Percentiles rank a stretch among this genome's conserved stretches.
Evolutionary conservation across 164 flowering plant species (phyloP).

Genomic region (Hamamelis virginiana): DNA sequence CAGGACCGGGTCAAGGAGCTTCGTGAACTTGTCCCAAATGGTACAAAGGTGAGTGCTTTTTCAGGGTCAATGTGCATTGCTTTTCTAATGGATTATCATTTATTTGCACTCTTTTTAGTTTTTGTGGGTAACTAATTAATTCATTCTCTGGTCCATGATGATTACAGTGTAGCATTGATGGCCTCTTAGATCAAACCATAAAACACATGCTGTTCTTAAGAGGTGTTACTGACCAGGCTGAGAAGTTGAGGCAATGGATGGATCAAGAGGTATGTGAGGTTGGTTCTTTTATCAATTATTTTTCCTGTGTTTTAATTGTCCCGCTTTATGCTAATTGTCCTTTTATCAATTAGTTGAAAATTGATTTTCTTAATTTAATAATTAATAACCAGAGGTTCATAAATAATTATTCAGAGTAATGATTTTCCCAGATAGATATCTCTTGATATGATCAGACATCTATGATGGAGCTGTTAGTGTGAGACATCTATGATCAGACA

Average conservation of each 20-base stretch:
- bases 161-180: slow-evolving; percentile 91
- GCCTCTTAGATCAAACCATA: slow-evolving; percentile 70
- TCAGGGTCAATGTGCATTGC: neutral
- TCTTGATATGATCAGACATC: too few relatives aligned
- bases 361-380: too few relatives aligned
- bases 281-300: too few relatives aligned
- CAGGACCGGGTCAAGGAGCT: slow-evolving; percentile 88
- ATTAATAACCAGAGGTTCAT: too few relatives aligned
- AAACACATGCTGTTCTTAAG: slow-evolving; percentile 79
- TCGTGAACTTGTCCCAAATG: slow-evolving; percentile 79
- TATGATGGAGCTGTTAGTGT: too few relatives aligned
- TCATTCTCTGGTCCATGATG: slow-evolving; percentile 8
- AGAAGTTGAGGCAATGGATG: slow-evolving; percentile 48
- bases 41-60: slow-evolving; percentile 51
- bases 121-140: slow-evolving; percentile 2
- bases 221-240: slow-evolving; percentile 59
- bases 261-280: slow-evolving; percentile 39
- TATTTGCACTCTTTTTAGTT: neutral
- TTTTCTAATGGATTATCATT: neutral
- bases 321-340: too few relatives aligned
- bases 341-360: too few relatives aligned
- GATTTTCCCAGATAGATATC: too few relatives aligned
- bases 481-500: too few relatives aligned
- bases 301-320: neutral
- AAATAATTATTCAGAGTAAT: too few relatives aligned